These are phyloP conservation scores for Quillaja saponaria DNA, from an alignment of 306 rosid genomes.

Conservation along the genomic window DNA sequence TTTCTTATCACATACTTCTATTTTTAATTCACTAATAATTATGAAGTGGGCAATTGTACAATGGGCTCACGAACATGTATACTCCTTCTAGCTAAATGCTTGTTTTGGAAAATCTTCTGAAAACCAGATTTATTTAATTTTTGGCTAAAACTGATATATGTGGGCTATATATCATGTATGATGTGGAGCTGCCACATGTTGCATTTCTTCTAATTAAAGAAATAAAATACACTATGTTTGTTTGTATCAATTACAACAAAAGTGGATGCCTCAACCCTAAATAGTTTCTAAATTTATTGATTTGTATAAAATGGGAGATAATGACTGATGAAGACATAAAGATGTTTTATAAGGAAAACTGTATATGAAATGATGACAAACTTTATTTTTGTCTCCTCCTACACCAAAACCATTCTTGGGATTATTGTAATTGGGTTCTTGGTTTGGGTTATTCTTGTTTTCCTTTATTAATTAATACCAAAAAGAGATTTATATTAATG, in stretches of 20 bases:
- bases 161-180: slow-evolving; percentile 20
- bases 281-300: slow-evolving; percentile 15
- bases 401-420: slow-evolving; percentile 51
- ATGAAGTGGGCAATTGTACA: too few species aligned
- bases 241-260: slow-evolving; percentile 62
- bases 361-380: slow-evolving; percentile 51
- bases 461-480: slow-evolving; percentile 19
- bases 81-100: not conserved
- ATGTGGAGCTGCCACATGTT: slow-evolving; percentile 23
- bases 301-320: slow-evolving; percentile 40
- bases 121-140: not conserved
- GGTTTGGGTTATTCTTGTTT: slow-evolving; percentile 16
- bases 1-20: too few species aligned
- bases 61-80: too few species aligned
- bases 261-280: slow-evolving; percentile 50
- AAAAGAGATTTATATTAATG: slow-evolving; percentile 10
- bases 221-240: slow-evolving; percentile 32
- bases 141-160: not conserved
- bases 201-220: slow-evolving; percentile 11
- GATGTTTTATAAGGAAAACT: slow-evolving; percentile 52
- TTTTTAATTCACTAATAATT: too few species aligned
- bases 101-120: not conserved
- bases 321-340: slow-evolving; percentile 85
- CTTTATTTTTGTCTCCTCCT: slow-evolving; percentile 41
- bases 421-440: slow-evolving; percentile 38